Base-by-base conservation (phyloP, 495 filamentous ascomycete species). In the Glutinoglossum americanum region DNA sequence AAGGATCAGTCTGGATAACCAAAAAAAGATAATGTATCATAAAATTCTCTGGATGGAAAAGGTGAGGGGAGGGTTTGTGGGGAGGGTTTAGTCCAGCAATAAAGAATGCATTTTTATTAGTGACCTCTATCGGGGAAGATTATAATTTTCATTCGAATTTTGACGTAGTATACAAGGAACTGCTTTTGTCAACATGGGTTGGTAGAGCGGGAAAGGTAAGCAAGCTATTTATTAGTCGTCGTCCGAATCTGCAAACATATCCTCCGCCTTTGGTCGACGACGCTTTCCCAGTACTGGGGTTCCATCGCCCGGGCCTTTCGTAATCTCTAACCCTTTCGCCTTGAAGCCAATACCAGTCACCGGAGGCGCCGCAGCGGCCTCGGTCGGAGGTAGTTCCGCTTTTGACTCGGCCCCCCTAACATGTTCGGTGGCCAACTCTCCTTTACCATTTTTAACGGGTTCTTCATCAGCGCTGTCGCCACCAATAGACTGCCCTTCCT, bases 221-320 rank as follows among this genome's bases (percentile, higher is more conserved):
- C 3, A 25, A 23, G n/a, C 25, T 35, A 28, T 55, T 11, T 48
- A 60, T 45, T 55, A 61, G 11, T 68, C 67, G 17, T 65, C 66
- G 56, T 67, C 64, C 0, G 76, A 80, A 63, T 78, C 83, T 17
- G 85, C 89, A 78, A 94, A 96, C 88, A 96, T 94, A 65, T 96
- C 89, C 64, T 87, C 87, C 3, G 89, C 89, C 61, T 80, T 86
- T 66, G 87, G 85, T 53, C 89, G 79, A 61, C 77, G 78, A 30
- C 48, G 26, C 19, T 39, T 54, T 57, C 48, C n/a, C 48, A 19
- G 58, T 23, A 53, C 10, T 30, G 49, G 45, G 3, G 51, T n/a
- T 27, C 23, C n/a, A 13, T 48, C 56, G 39, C 3, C 27, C 3
- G 37, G 27, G 33, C 26, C 37, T 9, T 48, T 37, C 9, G 10